Percentiles rank a stretch among this genome's conserved stretches.
Evolutionary conservation across 495 filamentous ascomycete species (phyloP).

Genomic region (Parathielavia appendiculata): DNA sequence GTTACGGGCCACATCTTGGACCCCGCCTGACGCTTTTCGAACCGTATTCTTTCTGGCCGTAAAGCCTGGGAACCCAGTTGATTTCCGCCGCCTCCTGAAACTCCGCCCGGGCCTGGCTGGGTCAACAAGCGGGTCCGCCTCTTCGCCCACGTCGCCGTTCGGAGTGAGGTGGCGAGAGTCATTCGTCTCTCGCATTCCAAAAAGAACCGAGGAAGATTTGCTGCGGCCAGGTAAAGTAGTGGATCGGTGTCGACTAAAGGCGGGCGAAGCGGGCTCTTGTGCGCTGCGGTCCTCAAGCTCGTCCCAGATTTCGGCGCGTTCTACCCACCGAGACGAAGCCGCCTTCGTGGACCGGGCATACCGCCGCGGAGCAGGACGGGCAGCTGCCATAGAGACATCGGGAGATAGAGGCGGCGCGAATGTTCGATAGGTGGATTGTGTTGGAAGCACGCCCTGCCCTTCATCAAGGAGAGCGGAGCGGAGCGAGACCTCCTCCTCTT

Average conservation of each 20-base stretch:
- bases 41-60: constrained; percentile 36
- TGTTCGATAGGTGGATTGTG: constrained; percentile 41
- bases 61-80: constrained; percentile 52
- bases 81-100: constrained; percentile 43
- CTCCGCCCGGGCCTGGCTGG: constrained; percentile 30
- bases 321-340: constrained; percentile 42
- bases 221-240: constrained; percentile 34
- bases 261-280: constrained; percentile 30
- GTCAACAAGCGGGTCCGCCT: constrained; percentile 17
- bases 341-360: constrained; percentile 34
- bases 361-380: constrained; percentile 14
- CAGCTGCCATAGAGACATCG: neutral
- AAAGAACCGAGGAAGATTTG: constrained; percentile 26
- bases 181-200: constrained; percentile 23
- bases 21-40: constrained; percentile 29
- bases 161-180: constrained; percentile 26
- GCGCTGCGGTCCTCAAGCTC: constrained; percentile 57
- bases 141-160: constrained; percentile 16
- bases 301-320: constrained; percentile 61
- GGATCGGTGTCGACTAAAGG: constrained; percentile 32
- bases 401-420: constrained; percentile 31
- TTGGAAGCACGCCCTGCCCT: constrained; percentile 29
- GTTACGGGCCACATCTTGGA: constrained; percentile 37
- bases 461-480: constrained; percentile 39
- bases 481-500: constrained; percentile 37